Conservation (phyloP, 306 rosid species). For the Inga laurina region DNA sequence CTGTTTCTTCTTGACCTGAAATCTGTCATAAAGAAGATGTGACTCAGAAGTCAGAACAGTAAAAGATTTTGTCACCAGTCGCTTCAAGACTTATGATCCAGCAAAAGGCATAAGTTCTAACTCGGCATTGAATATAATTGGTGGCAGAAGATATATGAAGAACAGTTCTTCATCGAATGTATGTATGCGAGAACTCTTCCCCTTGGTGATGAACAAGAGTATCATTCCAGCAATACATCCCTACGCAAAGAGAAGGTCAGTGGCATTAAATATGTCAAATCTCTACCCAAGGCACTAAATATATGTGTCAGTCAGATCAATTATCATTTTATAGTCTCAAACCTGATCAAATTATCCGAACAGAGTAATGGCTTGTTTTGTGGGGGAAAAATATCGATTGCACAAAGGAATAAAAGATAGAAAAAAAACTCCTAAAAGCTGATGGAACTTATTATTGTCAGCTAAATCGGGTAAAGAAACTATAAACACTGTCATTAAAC, state of each 20-base stretch:
- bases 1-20: slow-evolving; percentile 96
- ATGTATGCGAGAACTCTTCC: slow-evolving; percentile 80
- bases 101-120: slow-evolving; percentile 35
- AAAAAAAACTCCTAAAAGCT: background rate
- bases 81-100: slow-evolving; percentile 1
- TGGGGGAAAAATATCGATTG: too few species aligned
- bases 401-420: background rate
- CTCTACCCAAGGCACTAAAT: background rate
- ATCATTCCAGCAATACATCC: slow-evolving; percentile 67
- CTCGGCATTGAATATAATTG: slow-evolving; percentile 97
- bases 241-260: slow-evolving; percentile 40
- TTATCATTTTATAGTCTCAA: background rate
- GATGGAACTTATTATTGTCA: slow-evolving; percentile 10
- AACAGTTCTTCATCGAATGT: slow-evolving; percentile 77
- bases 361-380: background rate
- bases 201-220: slow-evolving; percentile 60
- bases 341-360: background rate
- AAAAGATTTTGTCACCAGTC: background rate
- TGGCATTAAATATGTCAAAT: slow-evolving; percentile 15
- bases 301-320: background rate
- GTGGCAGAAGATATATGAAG: slow-evolving; percentile 97
- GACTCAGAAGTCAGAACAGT: slow-evolving; percentile 16
- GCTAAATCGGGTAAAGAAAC: slow-evolving; percentile 9
- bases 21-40: slow-evolving; percentile 44
- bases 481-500: background rate